Conservation (phyloP, 1,284 basidiomycete species). For the Ustilago vetiveriae region DNA sequence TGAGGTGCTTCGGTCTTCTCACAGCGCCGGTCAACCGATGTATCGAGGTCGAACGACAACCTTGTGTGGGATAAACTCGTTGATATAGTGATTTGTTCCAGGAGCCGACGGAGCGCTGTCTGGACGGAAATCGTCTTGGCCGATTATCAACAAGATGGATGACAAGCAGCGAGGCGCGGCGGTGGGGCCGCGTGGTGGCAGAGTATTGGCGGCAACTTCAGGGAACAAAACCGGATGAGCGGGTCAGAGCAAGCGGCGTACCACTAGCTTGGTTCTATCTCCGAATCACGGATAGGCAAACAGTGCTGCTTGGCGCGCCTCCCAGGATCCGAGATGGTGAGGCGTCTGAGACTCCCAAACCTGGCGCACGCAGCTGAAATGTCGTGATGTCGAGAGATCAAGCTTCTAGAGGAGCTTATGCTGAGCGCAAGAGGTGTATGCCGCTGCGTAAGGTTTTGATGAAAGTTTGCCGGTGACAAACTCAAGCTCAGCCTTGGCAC, state of each 20-base stretch:
- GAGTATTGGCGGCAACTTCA: slow-evolving; percentile 17
- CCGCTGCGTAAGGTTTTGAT: slow-evolving; percentile 6
- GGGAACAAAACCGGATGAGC: slow-evolving; percentile 9
- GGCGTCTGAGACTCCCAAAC: too few species aligned
- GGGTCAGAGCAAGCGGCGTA: slow-evolving; percentile 13
- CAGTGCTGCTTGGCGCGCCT: too few species aligned
- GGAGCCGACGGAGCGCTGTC: slow-evolving; percentile 20
- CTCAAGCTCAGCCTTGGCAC: slow-evolving; percentile 15
- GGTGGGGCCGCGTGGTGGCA: slow-evolving; percentile 21
- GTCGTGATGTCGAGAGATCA: too few species aligned
- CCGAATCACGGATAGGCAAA: too few species aligned
- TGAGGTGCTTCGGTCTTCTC: slow-evolving; percentile 11
- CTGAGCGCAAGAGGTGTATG: slow-evolving; percentile 4
- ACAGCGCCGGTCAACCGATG: slow-evolving; percentile 38
- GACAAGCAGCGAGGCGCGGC: slow-evolving; percentile 1
- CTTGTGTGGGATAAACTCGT: slow-evolving; percentile 30
- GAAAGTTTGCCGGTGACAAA: slow-evolving; percentile 16
- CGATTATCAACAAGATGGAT: too few species aligned
- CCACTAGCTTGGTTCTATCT: slow-evolving; percentile 35
- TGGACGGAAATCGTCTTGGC: slow-evolving; percentile 2
- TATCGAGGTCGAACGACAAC: slow-evolving; percentile 38
- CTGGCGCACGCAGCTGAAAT: not conserved
- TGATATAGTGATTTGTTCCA: not conserved
- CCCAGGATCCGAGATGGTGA: too few species aligned
- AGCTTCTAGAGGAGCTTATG: not conserved